Percentiles rank a stretch among this genome's conserved stretches.
Evolutionary conservation across 306 rosid genomes (phyloP).

Genomic region (Dalbergia oliveri): DNA sequence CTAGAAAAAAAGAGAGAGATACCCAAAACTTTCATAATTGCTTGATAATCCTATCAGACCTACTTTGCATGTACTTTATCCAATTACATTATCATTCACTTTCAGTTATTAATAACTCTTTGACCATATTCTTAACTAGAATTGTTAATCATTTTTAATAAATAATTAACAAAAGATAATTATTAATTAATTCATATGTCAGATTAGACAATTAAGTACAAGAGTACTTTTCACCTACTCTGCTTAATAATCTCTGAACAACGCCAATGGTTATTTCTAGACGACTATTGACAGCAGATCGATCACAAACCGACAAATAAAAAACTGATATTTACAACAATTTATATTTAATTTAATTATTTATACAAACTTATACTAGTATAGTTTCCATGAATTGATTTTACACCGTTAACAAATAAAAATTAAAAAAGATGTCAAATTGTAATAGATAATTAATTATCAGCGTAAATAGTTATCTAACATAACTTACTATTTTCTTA

Average conservation of each 20-base stretch:
- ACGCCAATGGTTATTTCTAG: neutral
- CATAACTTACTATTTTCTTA: too few relatives aligned
- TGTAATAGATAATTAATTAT: too few relatives aligned
- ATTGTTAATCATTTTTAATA: conserved; percentile 5
- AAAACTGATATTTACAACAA: neutral
- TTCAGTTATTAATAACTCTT: neutral
- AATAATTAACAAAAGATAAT: neutral
- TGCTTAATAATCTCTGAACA: neutral
- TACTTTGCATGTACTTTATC: conserved; percentile 14
- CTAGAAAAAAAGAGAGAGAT: conserved; percentile 16
- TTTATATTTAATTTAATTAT: neutral
- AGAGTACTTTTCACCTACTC: conserved; percentile 18
- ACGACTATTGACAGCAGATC: neutral
- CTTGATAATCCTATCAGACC: neutral
- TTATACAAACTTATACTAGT: too few relatives aligned
- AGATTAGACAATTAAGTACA: neutral
- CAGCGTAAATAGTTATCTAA: too few relatives aligned
- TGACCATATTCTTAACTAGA: conserved; percentile 5
- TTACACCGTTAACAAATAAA: too few relatives aligned
- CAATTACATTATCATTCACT: neutral
- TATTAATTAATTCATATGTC: neutral
- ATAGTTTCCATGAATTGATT: too few relatives aligned
- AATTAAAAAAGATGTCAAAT: too few relatives aligned
- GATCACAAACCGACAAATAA: conserved; percentile 14
- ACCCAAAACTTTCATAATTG: conserved; percentile 2